These are phyloP conservation scores for Colletotrichum tropicicola DNA, from an alignment of 2,329 filamentous ascomycete species.

Conservation along the genomic window DNA sequence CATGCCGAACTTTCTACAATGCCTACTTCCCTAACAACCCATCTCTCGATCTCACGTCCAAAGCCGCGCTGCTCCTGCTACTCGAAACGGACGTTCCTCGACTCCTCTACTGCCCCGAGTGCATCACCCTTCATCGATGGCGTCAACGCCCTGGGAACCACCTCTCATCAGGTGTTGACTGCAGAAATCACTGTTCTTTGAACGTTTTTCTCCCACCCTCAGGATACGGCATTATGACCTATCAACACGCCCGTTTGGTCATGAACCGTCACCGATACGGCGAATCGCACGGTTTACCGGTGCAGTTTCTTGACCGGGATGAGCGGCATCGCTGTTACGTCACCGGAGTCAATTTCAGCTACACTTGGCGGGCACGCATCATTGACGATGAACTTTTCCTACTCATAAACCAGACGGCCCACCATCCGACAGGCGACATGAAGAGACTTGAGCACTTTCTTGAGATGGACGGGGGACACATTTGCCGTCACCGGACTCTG, in stretches of 20 bases:
- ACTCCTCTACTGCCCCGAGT: conserved; percentile 19
- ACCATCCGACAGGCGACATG: neutral
- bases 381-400: conserved; percentile 28
- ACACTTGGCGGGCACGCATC: conserved; percentile 19
- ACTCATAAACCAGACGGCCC: neutral
- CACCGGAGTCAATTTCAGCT: neutral
- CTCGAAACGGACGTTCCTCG: conserved; percentile 21
- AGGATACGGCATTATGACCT: neutral
- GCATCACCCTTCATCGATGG: conserved; percentile 23
- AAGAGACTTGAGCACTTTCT: neutral
- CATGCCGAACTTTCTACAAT: conserved; percentile 13
- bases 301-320: neutral
- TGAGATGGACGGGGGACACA: neutral
- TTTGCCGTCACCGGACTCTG: neutral
- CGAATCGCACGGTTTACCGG: conserved; percentile 7
- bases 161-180: too few species aligned
- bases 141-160: neutral
- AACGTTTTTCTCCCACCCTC: too few species aligned
- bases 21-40: conserved; percentile 1
- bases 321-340: too few species aligned
- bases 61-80: conserved; percentile 10
- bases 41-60: neutral
- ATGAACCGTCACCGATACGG: conserved; percentile 32
- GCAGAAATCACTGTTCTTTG: too few species aligned
- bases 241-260: conserved; percentile 17